Evolutionary conservation across 2,329 filamentous ascomycete genomes (phyloP), one percentile per base, ranked within the genome.

Genomic region (Emmonsia crescens): DNA sequence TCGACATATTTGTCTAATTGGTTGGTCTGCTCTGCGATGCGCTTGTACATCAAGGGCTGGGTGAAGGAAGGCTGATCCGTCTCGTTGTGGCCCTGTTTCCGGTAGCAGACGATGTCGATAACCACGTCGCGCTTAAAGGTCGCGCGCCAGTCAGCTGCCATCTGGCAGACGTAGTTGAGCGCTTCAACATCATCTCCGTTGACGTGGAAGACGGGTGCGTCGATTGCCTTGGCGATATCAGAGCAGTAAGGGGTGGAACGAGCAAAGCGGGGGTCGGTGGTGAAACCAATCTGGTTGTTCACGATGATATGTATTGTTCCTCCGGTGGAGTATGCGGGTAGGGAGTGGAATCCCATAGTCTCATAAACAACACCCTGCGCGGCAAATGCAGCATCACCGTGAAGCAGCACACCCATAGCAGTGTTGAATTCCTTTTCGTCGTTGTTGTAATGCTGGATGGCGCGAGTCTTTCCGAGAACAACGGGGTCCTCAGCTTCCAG

Each of bases 271-370:
- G 94, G 94, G 74, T 99, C 94, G 27, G 94, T 99, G 60, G 94
- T 99, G 83, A 99, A 99, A 77, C 94, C 94, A 75, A 99, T 99
- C 83, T 99, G 94, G 84, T 99, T 99, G 85, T 99, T 99, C 69
- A 97, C 93, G 63, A 99, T 87, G 67, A 99, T 83, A 78, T 99
- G 94, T 70, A 99, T 89, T 62, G 94, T 99, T 73, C 94, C 94
- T 70, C 94, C 94, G 60, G 94, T 97, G 57, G 95, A 96, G 80
- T 96, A 99, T 68, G 89, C 90, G 36, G 94, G 94, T 44, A 99
- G 86, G 59, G 91, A 89, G 79, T 96, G 89, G 86, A 99, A 96
- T 66, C 94, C 94, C 77, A 99, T 89, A 71, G 92, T 97, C 79
- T 99, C 94, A 78, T 99, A 99, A 65, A 99, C 94, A 64, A 99